Evolutionary conservation across 345 rosid genomes (phyloP), one percentile per base, ranked within the genome.

Genomic region (Citropsis articulata): DNA sequence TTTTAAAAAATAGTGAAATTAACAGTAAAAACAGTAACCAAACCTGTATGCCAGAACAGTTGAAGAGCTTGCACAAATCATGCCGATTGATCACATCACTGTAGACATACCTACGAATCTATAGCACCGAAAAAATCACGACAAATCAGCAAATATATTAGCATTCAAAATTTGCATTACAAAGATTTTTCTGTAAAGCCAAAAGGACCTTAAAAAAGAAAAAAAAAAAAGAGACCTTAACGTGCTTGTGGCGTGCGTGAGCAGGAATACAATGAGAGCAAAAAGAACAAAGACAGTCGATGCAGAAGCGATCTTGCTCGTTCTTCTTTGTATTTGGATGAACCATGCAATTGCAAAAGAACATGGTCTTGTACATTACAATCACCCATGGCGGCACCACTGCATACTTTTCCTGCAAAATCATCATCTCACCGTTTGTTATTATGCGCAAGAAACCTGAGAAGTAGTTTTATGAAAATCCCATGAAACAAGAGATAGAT

Each of bases 91-190:
- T 75, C 4, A 84, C 84, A 35, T 84, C 84, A 28, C 73, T 81
- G 40, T 84, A 84, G 22, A 84, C 82, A 25, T 81, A 84, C 64
- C 87, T 79, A 3, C 87, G 76, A 75, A 84, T 84, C 87, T 84
- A 53, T 22, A 57, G 24, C 8, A 79, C 2, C 14, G 28, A 9
- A 36, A 28, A 16, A 13, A 4, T 13, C 18, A 13, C 14, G 50
- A 45, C 4, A 45, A 45, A 4, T 45, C 14, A 13, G 50, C 14
- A 45, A 3, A 45, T 13, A 3, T 45, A 12, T 45, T 45, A 1
- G 13, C 14, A 45, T 45, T 45, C 18, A 45, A 45, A 45, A 45
- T 45, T 42, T 6, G 18, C 68, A 31, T 18, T n/a, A 18, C 48
- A 42, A 45, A 45, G 50, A 45, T 45, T 45, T 45, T 4, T 45